Evolutionary conservation across 352 stramenopile species (phyloP).

Genomic region (Phytophthora sp.): DNA sequence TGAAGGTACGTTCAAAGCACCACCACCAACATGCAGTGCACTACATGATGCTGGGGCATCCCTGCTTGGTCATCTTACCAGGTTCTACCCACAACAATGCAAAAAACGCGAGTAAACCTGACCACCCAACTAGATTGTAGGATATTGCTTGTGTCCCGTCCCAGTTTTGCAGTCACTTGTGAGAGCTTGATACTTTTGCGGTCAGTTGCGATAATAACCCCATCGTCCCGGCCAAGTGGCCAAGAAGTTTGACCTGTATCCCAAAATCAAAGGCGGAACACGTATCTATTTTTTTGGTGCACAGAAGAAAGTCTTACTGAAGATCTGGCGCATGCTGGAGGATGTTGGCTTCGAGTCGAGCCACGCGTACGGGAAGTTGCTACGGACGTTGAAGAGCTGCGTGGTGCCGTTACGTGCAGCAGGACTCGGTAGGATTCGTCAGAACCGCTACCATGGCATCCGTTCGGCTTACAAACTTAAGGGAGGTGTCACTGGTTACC

Average conservation of each 20-base stretch:
- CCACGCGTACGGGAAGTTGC: slow-evolving; percentile 93
- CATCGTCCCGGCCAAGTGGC: slow-evolving; percentile 87
- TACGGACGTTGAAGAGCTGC: slow-evolving; percentile 94
- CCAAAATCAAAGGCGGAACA: slow-evolving; percentile 94
- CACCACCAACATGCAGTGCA: no score
- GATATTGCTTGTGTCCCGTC: no score
- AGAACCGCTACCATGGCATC: slow-evolving; percentile 93
- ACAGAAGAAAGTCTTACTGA: slow-evolving; percentile 89
- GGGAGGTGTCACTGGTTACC: slow-evolving; percentile 88
- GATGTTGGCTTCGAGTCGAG: slow-evolving; percentile 91
- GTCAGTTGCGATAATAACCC: no score
- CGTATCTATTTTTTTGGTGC: slow-evolving; percentile 93
- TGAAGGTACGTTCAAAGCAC: no score
- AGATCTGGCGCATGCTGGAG: slow-evolving; percentile 93
- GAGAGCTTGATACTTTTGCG: no score
- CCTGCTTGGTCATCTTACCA: no score
- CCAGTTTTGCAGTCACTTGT: no score
- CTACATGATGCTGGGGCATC: no score
- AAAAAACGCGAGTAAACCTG: no score
- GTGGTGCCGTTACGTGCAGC: slow-evolving; percentile 93
- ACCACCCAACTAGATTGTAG: no score
- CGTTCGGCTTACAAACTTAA: slow-evolving; percentile 94
- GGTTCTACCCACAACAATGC: no score
- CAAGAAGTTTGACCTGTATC: slow-evolving; percentile 92
- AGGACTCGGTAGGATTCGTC: slow-evolving; percentile 91